Evolutionary conservation across 2,329 filamentous ascomycete genomes (phyloP), one percentile per base, ranked within the genome.

Genomic region (Curvularia hawaiiensis): DNA sequence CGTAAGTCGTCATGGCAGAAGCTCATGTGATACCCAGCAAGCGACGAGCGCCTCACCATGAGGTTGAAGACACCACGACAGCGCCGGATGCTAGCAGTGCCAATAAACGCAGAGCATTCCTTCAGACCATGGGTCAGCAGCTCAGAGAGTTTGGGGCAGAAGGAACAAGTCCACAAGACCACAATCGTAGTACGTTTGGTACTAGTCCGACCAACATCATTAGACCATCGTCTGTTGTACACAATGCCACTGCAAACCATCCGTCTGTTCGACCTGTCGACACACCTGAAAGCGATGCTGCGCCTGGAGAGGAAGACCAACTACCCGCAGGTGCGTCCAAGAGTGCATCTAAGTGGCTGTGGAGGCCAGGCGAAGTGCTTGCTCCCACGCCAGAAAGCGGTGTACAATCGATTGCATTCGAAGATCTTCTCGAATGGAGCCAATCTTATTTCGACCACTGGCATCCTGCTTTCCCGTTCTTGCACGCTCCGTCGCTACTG

Each of bases 361-460:
- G 65, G 63, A 48, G 45, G 18, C 12, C 47, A 12, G 48, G 60
- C 22, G 65, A 69, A 46, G 62, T 69, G n/a, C 46, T 56, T 14
- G 30, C 53, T 12, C 35, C 35, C 3, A 11, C 50, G 9, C 10
- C 49, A 24, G 57, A 54, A 28, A 48, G 4, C n/a, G 52, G 50
- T 33, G 31, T 43, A 33, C 30, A 47, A 14, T n/a, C 52, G 18
- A 20, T 64, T 16, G 30, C 52, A 2, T 70, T 68, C 40, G 61
- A 67, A 7, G 63, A 70, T 35, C 54, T 70, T 33, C 58, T 70
- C 31, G 64, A 68, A 20, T 67, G 63, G 67, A 68, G 66, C 48
- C 67, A 70, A 44, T 66, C 62, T 30, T 70, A 70, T 38, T 68
- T 70, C 50, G 67, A 70, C 49, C 63, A 66, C 45, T 70, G 66